phyloP scores from a whole-genome alignment of 169 alveolate genomes.

The Plasmodium ovale region DNA sequence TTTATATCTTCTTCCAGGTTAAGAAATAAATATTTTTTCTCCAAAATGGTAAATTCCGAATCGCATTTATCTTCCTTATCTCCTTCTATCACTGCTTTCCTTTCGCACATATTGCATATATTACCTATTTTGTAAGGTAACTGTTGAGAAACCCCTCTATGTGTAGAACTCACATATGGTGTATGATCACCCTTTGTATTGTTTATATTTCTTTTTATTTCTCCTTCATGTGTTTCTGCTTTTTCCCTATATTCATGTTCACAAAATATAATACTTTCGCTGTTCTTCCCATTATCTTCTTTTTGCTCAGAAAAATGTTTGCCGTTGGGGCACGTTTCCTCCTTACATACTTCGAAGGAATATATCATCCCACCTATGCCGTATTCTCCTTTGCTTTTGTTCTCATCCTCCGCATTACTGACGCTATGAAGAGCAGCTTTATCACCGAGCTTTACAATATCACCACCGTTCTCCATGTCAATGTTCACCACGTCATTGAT shows the following conservation, averaged over 20 bases:
- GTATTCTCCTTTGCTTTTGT: slow-evolving; percentile 19
- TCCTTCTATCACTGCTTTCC: background rate
- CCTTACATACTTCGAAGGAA: background rate
- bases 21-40: slow-evolving; percentile 19
- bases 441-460: no score
- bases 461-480: background rate
- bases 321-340: background rate
- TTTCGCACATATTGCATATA: slow-evolving; percentile 26
- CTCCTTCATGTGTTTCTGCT: background rate
- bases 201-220: no score
- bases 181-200: no score
- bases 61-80: slow-evolving; percentile 5
- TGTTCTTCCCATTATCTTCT: background rate
- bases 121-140: background rate
- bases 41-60: slow-evolving; percentile 27
- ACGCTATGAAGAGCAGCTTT: no score
- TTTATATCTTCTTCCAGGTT: slow-evolving; percentile 56
- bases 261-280: background rate
- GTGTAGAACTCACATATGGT: no score
- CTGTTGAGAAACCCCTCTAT: background rate
- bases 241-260: background rate
- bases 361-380: background rate
- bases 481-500: no score
- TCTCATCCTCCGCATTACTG: no score
- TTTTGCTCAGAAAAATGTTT: background rate